Evolutionary conservation across 345 rosid genomes (phyloP).

Genomic region (Ceriops tagal): DNA sequence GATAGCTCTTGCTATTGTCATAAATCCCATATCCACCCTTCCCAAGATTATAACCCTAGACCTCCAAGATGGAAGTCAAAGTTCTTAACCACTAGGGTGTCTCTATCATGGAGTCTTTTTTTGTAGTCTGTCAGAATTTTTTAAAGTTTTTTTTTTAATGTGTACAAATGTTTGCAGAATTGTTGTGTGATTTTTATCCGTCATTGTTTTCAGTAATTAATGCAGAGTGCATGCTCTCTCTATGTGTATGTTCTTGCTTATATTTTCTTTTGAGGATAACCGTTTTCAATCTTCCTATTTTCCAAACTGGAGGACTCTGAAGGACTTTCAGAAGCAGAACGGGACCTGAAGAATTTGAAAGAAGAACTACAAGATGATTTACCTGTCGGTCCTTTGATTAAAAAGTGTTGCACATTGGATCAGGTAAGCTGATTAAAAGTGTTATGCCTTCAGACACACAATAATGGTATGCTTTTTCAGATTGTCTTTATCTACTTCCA

Average conservation of each 20-base stretch:
- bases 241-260: background rate
- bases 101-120: too few species aligned
- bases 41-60: too few species aligned
- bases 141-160: too few species aligned
- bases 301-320: conserved; percentile 58
- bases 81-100: too few species aligned
- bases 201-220: background rate
- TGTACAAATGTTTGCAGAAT: background rate
- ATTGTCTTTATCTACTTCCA: conserved; percentile 7
- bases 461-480: conserved; percentile 1
- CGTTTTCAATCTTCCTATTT: background rate
- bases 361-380: conserved; percentile 80
- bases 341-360: conserved; percentile 76
- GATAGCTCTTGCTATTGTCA: too few species aligned
- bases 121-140: too few species aligned
- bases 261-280: background rate
- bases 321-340: conserved; percentile 86
- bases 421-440: conserved; percentile 48
- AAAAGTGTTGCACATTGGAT: conserved; percentile 88
- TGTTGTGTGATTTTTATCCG: background rate
- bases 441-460: conserved; percentile 6
- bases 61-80: too few species aligned
- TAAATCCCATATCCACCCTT: too few species aligned
- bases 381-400: conserved; percentile 89
- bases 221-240: background rate